A percentile compares a stretch with the other conserved stretches of the same genome.
These are phyloP conservation scores for Microcera coccophila DNA, from an alignment of 2,329 filamentous ascomycete genomes.

Conservation along the genomic window DNA sequence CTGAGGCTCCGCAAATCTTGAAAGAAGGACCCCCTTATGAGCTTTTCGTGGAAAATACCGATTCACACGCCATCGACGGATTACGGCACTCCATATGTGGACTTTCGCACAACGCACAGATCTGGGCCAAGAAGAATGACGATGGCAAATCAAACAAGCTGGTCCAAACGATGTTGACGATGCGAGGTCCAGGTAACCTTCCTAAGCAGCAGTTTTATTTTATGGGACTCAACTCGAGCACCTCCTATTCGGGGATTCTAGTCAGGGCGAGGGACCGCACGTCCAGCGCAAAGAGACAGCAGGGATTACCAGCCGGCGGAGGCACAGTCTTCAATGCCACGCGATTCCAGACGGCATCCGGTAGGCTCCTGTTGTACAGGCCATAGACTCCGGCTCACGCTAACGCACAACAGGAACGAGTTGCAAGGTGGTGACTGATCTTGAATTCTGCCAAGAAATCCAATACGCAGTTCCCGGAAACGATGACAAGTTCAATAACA, in stretches of 20 bases:
- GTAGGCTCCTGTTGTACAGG: slow-evolving; percentile 45
- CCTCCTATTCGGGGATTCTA: slow-evolving; percentile 69
- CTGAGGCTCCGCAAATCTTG: slow-evolving; percentile 53
- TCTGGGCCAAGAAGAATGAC: slow-evolving; percentile 49
- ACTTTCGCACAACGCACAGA: slow-evolving; percentile 61
- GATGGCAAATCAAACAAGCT: slow-evolving; percentile 46
- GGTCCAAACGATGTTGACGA: slow-evolving; percentile 63
- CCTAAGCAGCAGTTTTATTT: slow-evolving; percentile 90
- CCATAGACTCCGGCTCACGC: too few relatives aligned
- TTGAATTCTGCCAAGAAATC: slow-evolving; percentile 84
- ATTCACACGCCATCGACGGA: slow-evolving; percentile 60
- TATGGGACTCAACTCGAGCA: slow-evolving; percentile 66
- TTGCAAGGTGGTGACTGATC: slow-evolving; percentile 79
- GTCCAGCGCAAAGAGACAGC: slow-evolving; percentile 38
- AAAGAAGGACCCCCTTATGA: slow-evolving; percentile 59
- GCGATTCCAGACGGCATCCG: slow-evolving; percentile 72
- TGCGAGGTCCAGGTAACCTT: slow-evolving; percentile 58
- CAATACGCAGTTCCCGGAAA: slow-evolving; percentile 91
- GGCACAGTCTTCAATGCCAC: slow-evolving; percentile 69
- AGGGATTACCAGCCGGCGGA: slow-evolving; percentile 59
- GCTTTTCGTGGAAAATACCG: slow-evolving; percentile 68
- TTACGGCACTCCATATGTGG: slow-evolving; percentile 81
- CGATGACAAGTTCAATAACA: slow-evolving; percentile 56
- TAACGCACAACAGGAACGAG: slow-evolving; percentile 57
- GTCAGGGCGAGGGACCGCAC: slow-evolving; percentile 56